phyloP scores from a whole-genome alignment of 768 basidiomycete species.

The Fomitopsis pulvina region DNA sequence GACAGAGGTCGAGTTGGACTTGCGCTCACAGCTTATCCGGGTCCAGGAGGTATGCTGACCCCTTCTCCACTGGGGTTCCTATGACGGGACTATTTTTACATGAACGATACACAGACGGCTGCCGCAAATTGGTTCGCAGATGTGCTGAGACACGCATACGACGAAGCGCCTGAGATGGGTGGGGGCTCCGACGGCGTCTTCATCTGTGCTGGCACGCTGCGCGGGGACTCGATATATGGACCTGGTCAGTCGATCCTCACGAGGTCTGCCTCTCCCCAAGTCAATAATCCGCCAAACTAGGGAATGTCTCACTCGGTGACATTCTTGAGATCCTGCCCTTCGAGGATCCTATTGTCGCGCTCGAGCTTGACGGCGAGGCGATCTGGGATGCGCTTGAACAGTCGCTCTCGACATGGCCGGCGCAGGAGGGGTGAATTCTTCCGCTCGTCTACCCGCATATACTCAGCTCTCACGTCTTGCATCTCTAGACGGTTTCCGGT shows the following conservation, averaged over 20 bases:
- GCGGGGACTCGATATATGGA: conserved; percentile 82
- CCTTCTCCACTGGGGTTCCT: not conserved
- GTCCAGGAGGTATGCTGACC: conserved; percentile 51
- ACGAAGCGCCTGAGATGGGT: conserved; percentile 55
- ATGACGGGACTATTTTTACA: not conserved
- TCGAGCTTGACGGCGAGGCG: conserved; percentile 71
- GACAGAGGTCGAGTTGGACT: conserved; percentile 58
- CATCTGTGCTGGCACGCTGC: conserved; percentile 76
- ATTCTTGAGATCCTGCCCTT: conserved; percentile 88
- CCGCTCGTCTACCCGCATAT: not conserved
- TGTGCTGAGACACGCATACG: conserved; percentile 76
- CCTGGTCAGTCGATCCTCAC: conserved; percentile 44
- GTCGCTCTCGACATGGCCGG: conserved; percentile 71
- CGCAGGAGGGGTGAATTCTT: conserved; percentile 73
- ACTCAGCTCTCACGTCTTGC: not conserved
- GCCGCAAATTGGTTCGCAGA: conserved; percentile 84
- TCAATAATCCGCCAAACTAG: too few relatives aligned
- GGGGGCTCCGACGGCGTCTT: conserved; percentile 76
- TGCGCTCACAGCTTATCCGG: conserved; percentile 70
- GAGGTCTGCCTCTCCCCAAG: too few relatives aligned
- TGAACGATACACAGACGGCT: conserved; percentile 41
- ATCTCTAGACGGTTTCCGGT: conserved; percentile 74
- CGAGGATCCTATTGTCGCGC: conserved; percentile 75
- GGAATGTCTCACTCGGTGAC: conserved; percentile 75
- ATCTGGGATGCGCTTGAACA: conserved; percentile 79